Conservation (phyloP, 306 rosid species). For the Abrus precatorius region DNA sequence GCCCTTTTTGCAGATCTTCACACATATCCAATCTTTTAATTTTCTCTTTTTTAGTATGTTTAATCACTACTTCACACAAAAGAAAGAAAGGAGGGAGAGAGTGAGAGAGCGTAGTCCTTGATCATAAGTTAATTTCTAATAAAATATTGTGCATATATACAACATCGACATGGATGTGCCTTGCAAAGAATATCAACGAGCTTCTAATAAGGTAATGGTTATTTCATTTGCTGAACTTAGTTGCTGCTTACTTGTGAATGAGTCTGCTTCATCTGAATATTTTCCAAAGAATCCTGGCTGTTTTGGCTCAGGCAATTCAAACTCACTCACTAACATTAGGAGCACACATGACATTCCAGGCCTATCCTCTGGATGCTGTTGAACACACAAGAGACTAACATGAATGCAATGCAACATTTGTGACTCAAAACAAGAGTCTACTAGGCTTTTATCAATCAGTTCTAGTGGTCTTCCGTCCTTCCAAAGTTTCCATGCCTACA, state of each 20-base stretch:
- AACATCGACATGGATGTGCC: slow-evolving; percentile 17
- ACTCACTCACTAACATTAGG: slow-evolving; percentile 62
- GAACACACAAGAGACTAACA: slow-evolving; percentile 75
- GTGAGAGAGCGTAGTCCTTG: slow-evolving; percentile 14
- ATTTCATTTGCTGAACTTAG: slow-evolving; percentile 56
- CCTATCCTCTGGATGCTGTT: slow-evolving; percentile 62
- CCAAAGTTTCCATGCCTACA: slow-evolving; percentile 77
- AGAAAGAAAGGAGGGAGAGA: not conserved
- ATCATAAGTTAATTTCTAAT: slow-evolving; percentile 19
- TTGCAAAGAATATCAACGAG: slow-evolving; percentile 51
- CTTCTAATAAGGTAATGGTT: slow-evolving; percentile 54
- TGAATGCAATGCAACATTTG: slow-evolving; percentile 66
- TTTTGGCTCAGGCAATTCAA: slow-evolving; percentile 60
- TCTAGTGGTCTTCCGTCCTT: slow-evolving; percentile 62
- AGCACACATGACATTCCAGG: slow-evolving; percentile 59
- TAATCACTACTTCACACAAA: not conserved
- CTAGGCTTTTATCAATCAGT: slow-evolving; percentile 56
- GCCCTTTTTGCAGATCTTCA: not conserved
- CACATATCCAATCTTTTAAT: not conserved
- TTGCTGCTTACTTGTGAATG: slow-evolving; percentile 52
- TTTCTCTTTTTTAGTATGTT: slow-evolving; percentile 3
- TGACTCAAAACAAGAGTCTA: slow-evolving; percentile 39
- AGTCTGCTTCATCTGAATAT: slow-evolving; percentile 39
- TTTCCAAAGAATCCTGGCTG: slow-evolving; percentile 64
- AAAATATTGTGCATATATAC: slow-evolving; percentile 8